phyloP scores from a whole-genome alignment of 2,329 filamentous ascomycete genomes.

The Aspergillus costaricaensis region DNA sequence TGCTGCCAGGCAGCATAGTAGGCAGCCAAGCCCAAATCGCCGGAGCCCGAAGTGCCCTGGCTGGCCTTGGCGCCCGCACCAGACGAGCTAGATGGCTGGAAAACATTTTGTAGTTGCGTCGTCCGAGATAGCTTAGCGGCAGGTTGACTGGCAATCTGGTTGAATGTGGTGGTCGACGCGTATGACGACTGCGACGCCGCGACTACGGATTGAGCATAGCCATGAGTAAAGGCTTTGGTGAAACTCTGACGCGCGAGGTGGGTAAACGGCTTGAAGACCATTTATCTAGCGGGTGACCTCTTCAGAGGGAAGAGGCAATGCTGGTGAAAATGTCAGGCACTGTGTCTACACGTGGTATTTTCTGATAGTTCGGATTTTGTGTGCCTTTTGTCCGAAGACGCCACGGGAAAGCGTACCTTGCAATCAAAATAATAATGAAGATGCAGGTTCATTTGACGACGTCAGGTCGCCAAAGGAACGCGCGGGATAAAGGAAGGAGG shows the following conservation, averaged over 20 bases:
- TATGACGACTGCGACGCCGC: conserved; percentile 86
- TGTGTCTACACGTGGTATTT: not conserved
- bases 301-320: conserved; percentile 64
- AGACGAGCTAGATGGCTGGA: conserved; percentile 61
- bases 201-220: conserved; percentile 96
- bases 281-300: conserved; percentile 76
- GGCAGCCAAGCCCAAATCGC: conserved; percentile 74
- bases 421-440: conserved; percentile 60
- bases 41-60: conserved; percentile 56
- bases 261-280: conserved; percentile 71
- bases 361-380: not conserved
- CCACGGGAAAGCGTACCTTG: conserved; percentile 56
- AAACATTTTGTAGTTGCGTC: conserved; percentile 70
- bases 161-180: conserved; percentile 64
- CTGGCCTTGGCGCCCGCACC: conserved; percentile 58
- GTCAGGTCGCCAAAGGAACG: conserved; percentile 81
- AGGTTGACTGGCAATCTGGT: conserved; percentile 54
- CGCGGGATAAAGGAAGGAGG: conserved; percentile 51
- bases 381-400: not conserved
- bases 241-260: conserved; percentile 96
- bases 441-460: conserved; percentile 99
- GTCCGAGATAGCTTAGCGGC: conserved; percentile 53
- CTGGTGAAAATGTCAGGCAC: conserved; percentile 21
- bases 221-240: conserved; percentile 94
- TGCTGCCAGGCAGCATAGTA: conserved; percentile 91